These are phyloP conservation scores for Megacollybia marginata DNA, from an alignment of 768 basidiomycete genomes.

Conservation along the genomic window DNA sequence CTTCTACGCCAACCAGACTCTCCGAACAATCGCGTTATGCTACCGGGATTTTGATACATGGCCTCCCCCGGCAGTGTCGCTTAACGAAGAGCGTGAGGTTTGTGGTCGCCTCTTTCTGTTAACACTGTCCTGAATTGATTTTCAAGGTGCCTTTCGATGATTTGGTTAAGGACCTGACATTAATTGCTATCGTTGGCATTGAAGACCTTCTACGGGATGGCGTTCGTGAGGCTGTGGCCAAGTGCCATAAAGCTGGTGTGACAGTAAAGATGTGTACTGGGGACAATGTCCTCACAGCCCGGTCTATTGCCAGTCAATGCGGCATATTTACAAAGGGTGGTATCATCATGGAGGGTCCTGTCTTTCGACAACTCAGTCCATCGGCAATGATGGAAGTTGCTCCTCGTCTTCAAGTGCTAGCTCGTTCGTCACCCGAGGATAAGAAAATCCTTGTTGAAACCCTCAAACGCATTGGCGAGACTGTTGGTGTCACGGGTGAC, in stretches of 20 bases:
- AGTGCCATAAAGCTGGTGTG: slow-evolving; percentile 86
- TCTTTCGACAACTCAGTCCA: slow-evolving; percentile 73
- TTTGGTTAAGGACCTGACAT: slow-evolving; percentile 65
- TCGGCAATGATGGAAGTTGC: slow-evolving; percentile 74
- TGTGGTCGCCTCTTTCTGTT: slow-evolving; percentile 8
- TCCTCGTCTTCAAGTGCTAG: slow-evolving; percentile 91
- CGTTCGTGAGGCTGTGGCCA: slow-evolving; percentile 81
- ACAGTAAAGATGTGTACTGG: slow-evolving; percentile 98
- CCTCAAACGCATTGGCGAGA: slow-evolving; percentile 78
- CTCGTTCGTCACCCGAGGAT: slow-evolving; percentile 95
- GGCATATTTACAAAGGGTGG: slow-evolving; percentile 93
- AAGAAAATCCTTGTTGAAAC: slow-evolving; percentile 91
- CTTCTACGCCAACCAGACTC: slow-evolving; percentile 94
- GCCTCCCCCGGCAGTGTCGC: slow-evolving; percentile 56
- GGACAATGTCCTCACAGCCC: slow-evolving; percentile 90
- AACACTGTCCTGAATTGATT: slow-evolving; percentile 8
- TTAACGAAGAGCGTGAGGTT: slow-evolving; percentile 47
- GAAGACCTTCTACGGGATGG: slow-evolving; percentile 93
- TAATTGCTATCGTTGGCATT: slow-evolving; percentile 89
- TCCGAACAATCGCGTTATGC: slow-evolving; percentile 91
- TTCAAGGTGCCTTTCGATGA: slow-evolving; percentile 59
- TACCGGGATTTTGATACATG: slow-evolving; percentile 82
- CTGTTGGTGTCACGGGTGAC: slow-evolving; percentile 94
- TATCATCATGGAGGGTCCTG: slow-evolving; percentile 96
- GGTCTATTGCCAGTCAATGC: slow-evolving; percentile 95